Conservation (phyloP, 768 basidiomycete species). For the Exidia glandulosa region DNA sequence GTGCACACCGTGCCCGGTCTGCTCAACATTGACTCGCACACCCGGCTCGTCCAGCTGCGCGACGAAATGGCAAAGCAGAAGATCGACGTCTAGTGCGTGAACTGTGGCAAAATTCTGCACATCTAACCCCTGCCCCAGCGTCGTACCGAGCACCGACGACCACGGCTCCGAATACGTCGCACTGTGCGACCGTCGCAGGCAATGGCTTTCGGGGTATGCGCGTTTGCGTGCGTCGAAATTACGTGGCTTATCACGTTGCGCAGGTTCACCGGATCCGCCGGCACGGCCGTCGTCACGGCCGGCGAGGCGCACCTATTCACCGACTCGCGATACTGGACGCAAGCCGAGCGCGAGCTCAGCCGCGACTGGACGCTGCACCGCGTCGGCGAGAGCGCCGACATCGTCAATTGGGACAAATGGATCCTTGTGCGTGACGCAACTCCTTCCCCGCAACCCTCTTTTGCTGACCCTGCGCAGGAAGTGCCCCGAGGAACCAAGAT, state of each 20-base stretch:
- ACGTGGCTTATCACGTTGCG: conserved; percentile 12
- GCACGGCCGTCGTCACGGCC: conserved; percentile 58
- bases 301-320: conserved; percentile 61
- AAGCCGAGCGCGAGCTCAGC: conserved; percentile 62
- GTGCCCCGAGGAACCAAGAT: conserved; percentile 36
- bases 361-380: conserved; percentile 58
- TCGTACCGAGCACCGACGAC: conserved; percentile 71
- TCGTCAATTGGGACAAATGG: conserved; percentile 72
- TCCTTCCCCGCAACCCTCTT: background rate
- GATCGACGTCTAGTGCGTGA: background rate
- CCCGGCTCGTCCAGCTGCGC: background rate
- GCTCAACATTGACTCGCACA: background rate
- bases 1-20: background rate
- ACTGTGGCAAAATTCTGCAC: too few relatives aligned
- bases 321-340: conserved; percentile 77
- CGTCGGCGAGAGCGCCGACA: conserved; percentile 35
- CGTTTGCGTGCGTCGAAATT: background rate
- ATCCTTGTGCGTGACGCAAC: conserved; percentile 44
- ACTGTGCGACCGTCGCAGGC: conserved; percentile 60
- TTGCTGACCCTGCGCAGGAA: conserved; percentile 21
- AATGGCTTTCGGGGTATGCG: conserved; percentile 69
- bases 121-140: too few relatives aligned
- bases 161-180: conserved; percentile 79
- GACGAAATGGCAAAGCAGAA: background rate
- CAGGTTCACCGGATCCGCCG: conserved; percentile 57